These are phyloP conservation scores for Tolypocladium endophyticum DNA, from an alignment of 2,329 filamentous ascomycete species.

Conservation along the genomic window DNA sequence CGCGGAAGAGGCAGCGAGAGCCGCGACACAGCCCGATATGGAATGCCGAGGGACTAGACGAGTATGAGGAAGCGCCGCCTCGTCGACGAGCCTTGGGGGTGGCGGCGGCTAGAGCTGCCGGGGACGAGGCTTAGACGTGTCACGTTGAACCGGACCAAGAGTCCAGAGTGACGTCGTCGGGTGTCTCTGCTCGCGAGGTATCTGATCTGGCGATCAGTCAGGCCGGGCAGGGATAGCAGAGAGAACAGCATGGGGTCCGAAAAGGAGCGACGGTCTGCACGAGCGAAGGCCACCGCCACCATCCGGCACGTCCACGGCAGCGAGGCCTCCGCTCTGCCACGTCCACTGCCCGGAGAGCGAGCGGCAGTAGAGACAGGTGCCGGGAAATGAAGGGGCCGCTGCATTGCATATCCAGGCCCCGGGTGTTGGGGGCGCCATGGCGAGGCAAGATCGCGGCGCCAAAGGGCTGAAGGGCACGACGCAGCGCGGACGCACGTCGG, in stretches of 20 bases:
- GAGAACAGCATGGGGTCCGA: not conserved
- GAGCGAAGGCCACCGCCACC: too few relatives aligned
- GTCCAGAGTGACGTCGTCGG: not conserved
- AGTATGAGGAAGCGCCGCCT: not conserved
- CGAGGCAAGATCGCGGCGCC: not conserved
- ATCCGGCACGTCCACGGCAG: not conserved
- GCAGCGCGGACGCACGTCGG: not conserved
- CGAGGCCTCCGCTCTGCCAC: not conserved
- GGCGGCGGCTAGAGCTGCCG: not conserved
- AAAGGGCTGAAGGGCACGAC: not conserved
- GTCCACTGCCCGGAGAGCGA: not conserved
- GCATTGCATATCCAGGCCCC: not conserved
- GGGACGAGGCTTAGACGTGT: not conserved
- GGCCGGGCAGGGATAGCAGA: too few relatives aligned
- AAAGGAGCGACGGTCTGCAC: not conserved
- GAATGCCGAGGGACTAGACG: not conserved
- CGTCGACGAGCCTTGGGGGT: not conserved
- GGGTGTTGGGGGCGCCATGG: not conserved
- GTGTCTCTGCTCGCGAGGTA: not conserved
- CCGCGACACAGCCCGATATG: not conserved
- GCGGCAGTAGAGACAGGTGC: not conserved
- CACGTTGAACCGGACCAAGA: not conserved
- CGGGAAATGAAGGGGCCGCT: not conserved
- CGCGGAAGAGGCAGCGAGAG: not conserved
- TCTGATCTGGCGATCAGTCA: not conserved